Evolutionary conservation across 176 grass and related monocot species (phyloP).

Genomic region (Aegilops bicornis): DNA sequence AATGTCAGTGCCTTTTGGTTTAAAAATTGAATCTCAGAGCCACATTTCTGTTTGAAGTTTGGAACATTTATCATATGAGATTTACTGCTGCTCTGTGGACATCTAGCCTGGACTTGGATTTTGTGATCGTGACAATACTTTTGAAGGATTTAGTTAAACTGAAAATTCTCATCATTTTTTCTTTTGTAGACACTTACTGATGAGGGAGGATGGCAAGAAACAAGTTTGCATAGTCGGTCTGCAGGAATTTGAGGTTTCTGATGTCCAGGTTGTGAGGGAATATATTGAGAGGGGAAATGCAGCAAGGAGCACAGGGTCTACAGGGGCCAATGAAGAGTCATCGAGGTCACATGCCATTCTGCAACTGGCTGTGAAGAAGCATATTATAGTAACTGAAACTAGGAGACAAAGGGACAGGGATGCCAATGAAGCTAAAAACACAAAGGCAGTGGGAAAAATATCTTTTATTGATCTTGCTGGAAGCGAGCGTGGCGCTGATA

Average conservation of each 20-base stretch:
- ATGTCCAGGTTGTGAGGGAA: constrained; percentile 98
- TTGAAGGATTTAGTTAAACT: neutral
- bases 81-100: neutral
- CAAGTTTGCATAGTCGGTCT: constrained; percentile 98
- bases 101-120: neutral
- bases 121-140: neutral
- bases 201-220: constrained; percentile 98
- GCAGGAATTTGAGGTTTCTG: constrained; percentile 96
- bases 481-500: constrained; percentile 98
- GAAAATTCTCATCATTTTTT: constrained; percentile 2
- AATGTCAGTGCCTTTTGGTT: neutral
- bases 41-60: constrained; percentile 15
- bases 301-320: constrained; percentile 88
- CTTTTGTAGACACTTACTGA: constrained; percentile 71
- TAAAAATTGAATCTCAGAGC: neutral
- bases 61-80: neutral
- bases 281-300: constrained; percentile 98
- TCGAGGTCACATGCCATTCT: constrained; percentile 97
- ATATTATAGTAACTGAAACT: constrained; percentile 57
- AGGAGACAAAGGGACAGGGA: constrained; percentile 75
- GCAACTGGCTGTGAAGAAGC: constrained; percentile 95
- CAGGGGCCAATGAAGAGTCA: constrained; percentile 98
- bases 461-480: constrained; percentile 99
- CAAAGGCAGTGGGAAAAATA: constrained; percentile 85
- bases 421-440: constrained; percentile 77